Evolutionary conservation across 345 rosid genomes (phyloP), one percentile per base, ranked within the genome.

Genomic region (Salix caprea): DNA sequence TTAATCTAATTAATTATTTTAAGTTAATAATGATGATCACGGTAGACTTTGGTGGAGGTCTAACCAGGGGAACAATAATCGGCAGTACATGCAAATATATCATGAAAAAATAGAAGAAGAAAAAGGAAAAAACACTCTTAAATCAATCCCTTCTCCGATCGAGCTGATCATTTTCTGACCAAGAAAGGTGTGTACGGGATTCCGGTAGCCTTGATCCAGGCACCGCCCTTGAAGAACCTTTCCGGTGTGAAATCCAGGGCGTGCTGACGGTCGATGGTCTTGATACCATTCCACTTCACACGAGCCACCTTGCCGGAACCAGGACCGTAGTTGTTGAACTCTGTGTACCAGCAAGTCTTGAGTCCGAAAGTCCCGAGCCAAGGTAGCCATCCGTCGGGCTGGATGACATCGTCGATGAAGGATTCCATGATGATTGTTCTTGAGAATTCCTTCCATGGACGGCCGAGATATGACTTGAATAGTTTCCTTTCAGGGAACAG

Each of bases 401-500:
- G 34, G 52, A 95, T 78, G 65, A 93, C 10, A 44, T 85, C 88
- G 0, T 88, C 93, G 15, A 95, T 88, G 76, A n/a, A 89, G 0
- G 91, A 79, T 52, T 90, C 89, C 89, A 95, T 87, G 72, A 91
- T 76, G 52, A 93, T 81, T 9, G 97, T 86, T 42, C 86, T 88
- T 0, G 97, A 89, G 77, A 52, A 86, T 5, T 70, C 62, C 60
- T 89, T 89, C 91, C 90, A 85, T 7, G 97, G 99, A 15, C 97
- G 86, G 32, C 94, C 97, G 0, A 93, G 89, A 80, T 83, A 94
- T 1, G 92, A 61, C 70, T 79, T 86, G 80, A 77, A 65, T 70
- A 9, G 67, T 7, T 58, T 28, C 86, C 77, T 84, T 64, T 83
- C 75, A 2, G 90, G 73, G 40, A 34, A 32, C 68, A 84, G 72